Conservation (phyloP, 1,139 yeast genomes). For the Kodamaea anthophila region DNA sequence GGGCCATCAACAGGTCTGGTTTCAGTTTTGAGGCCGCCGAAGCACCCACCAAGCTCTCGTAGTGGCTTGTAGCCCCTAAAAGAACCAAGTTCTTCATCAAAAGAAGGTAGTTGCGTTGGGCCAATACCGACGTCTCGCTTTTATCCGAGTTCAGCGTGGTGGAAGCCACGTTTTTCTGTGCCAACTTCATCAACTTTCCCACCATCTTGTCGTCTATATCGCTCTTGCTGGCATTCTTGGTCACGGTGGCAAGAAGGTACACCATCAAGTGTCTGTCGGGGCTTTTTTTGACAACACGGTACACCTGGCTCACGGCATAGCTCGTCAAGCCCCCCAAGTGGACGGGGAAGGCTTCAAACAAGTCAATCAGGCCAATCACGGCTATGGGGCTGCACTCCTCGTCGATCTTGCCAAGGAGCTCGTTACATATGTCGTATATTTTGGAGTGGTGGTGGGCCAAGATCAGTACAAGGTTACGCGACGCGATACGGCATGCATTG, state of each 20-base stretch:
- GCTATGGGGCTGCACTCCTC: conserved; percentile 12
- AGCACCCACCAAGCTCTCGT: conserved; percentile 31
- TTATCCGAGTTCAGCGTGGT: conserved; percentile 11
- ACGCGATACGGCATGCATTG: conserved; percentile 25
- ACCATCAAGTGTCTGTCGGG: conserved; percentile 26
- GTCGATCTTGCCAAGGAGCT: conserved; percentile 25
- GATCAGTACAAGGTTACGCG: conserved; percentile 25
- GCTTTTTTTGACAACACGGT: conserved; percentile 34
- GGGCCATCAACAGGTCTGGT: conserved; percentile 39
- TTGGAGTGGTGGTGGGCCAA: conserved; percentile 31
- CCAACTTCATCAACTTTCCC: conserved; percentile 30
- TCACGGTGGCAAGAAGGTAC: conserved; percentile 27
- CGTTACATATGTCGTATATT: conserved; percentile 35
- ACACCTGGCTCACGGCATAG: conserved; percentile 31
- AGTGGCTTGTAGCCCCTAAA: conserved; percentile 30
- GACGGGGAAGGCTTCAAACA: conserved; percentile 35
- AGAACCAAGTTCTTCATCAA: conserved; percentile 30
- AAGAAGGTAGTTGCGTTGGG: conserved; percentile 30
- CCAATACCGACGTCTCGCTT: conserved; percentile 17
- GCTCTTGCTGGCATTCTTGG: conserved; percentile 32
- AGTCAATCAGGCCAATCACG: conserved; percentile 30
- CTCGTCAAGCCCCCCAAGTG: conserved; percentile 32
- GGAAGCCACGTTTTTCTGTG: conserved; percentile 21
- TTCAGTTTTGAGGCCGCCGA: conserved; percentile 36
- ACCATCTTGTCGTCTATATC: conserved; percentile 40